Conservation (phyloP, 371 early-diverging fungal species). For the Mortierella sp. region DNA sequence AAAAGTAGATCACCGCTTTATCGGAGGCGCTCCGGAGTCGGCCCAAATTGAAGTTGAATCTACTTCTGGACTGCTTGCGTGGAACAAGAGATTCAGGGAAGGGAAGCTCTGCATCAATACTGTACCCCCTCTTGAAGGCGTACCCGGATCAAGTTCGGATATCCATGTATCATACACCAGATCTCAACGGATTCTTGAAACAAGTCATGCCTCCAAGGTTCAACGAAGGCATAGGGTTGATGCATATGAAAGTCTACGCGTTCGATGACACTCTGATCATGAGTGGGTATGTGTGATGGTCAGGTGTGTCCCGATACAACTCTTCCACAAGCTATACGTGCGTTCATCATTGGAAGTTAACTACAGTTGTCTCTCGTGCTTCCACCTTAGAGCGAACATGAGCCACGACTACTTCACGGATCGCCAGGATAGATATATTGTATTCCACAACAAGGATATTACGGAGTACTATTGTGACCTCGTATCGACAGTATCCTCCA, state of each 20-base stretch:
- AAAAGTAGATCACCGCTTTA: slow-evolving; percentile 64
- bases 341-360: background rate
- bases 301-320: no score
- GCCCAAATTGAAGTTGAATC: slow-evolving; percentile 66
- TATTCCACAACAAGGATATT: slow-evolving; percentile 68
- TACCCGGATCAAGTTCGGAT: slow-evolving; percentile 77
- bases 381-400: slow-evolving; percentile 90
- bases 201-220: slow-evolving; percentile 82
- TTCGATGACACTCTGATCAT: slow-evolving; percentile 91
- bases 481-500: slow-evolving; percentile 64
- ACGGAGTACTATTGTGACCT: slow-evolving; percentile 79
- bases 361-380: no score
- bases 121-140: slow-evolving; percentile 73
- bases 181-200: slow-evolving; percentile 78
- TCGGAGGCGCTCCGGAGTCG: slow-evolving; percentile 64
- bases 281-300: slow-evolving; percentile 74
- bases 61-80: slow-evolving; percentile 89
- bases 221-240: slow-evolving; percentile 93
- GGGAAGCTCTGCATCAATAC: slow-evolving; percentile 75
- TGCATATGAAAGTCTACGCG: slow-evolving; percentile 93
- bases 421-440: slow-evolving; percentile 94
- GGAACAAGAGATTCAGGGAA: slow-evolving; percentile 77
- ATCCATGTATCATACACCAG: slow-evolving; percentile 87
- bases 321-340: no score
- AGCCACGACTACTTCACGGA: slow-evolving; percentile 93